Evolutionary conservation across 371 early-diverging fungal species (phyloP), one percentile per base, ranked within the genome.

Genomic region (Parasitella parasitica): DNA sequence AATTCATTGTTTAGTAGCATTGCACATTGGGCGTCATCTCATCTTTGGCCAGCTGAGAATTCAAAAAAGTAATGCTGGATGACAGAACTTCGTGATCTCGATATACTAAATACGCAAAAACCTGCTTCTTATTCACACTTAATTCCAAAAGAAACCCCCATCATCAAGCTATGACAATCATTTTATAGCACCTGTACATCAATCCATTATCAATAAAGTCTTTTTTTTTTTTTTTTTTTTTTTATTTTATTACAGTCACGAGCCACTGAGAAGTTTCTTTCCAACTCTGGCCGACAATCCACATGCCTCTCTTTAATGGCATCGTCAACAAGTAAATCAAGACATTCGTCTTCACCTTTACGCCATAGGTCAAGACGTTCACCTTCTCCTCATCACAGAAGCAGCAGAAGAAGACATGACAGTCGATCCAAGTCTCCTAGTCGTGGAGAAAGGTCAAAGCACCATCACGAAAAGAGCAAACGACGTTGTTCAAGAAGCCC

Each of bases 1-100:
- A 50, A 28, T 11, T 61, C 63, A 13, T 28, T 75, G 2, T 59
- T 75, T 13, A 63, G 49, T 26, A 55, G 56, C 28, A 51, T 75
- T 24, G 70, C 69, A 9, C 50, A 58, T 36, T 58, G 58, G 58
- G 58, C 58, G 16, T 49, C 58, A 2, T 58, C 58, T 15, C 58
- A 49, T 36, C 48, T 58, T 24, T 58, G 58, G 58, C 58, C 58
- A 24, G 24, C 49, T 5, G 50, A 48, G 6, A n/a, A 15, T 22
- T 48, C 48, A 4, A 48, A 48, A 41, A 41, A 16, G 20, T 20
- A n/a, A 41, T 20, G 20, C 8, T 41, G 3, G 20, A 41, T 6
- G 11, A 32, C 32, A 32, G 1, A 32, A 32, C 18, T 18, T 18
- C 41, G 2, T 41, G 8, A 41, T 6, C 16, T 41, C 6, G 20